Base-by-base conservation (phyloP, 2,329 filamentous ascomycete species). In the Penicillium sp. region DNA sequence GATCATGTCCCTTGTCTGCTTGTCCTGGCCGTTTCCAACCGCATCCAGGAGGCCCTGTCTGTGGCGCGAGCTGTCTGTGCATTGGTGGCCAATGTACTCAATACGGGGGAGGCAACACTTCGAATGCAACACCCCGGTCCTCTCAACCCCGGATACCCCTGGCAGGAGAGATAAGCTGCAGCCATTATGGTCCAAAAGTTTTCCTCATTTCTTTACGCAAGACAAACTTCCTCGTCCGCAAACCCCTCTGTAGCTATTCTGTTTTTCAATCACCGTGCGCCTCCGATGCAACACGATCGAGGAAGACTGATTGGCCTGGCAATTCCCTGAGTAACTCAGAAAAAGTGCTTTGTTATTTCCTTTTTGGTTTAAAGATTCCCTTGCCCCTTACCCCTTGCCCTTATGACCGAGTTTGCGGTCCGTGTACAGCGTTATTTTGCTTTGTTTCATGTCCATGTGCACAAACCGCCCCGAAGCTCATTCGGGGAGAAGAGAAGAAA, bases 31-130 rank as follows among this genome's bases (percentile, higher is more conserved):
- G 41, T 55, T 29, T 26, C 51, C 42, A 21, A 52, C 37, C n/a
- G 39, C 41, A 18, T 45, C 24, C 46, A 26, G 27, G 33, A 29
- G 32, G 33, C 39, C 29, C 49, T 51, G 36, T 21, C 21, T 51
- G 53, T 57, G 60, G 55, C 55, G 59, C 50, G 30, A 49, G 37
- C 10, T 46, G 46, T 53, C 46, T 50, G 52, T 58, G 59, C 58
- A 53, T 52, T 23, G 21, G 18, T 34, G 53, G 51, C 51, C 39
- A 42, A 57, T 55, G 44, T 46, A 51, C 26, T 45, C 51, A 51
- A 49, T 37, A 51, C 30, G 33, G 50, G 23, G 46, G 39, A 55
- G 37, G 45, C 13, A 27, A 10, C 8, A 32, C 50, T 55, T 50
- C 56, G 26, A 43, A 58, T 52, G 50, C 51, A 52, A 24, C 21